phyloP scores from a whole-genome alignment of 805 yeast genomes.

The Sporopachydermia quercuum region DNA sequence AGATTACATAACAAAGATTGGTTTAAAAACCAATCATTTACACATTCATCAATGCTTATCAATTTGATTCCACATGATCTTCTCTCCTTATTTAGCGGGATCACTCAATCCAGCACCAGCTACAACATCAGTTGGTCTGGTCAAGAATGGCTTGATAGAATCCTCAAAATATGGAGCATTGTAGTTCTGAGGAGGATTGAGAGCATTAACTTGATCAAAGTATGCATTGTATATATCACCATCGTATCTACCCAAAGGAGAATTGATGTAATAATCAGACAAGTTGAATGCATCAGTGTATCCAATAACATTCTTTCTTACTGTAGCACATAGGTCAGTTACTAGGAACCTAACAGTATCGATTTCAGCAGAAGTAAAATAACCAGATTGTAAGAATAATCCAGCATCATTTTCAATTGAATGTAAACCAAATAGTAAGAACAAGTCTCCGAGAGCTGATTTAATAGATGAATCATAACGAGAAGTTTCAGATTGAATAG shows the following conservation, averaged over 20 bases:
- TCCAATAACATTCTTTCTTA: constrained; percentile 59
- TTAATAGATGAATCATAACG: constrained; percentile 26
- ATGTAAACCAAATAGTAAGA: constrained; percentile 47
- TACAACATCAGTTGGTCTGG: constrained; percentile 14
- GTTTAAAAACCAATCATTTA: no score
- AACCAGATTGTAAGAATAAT: constrained; percentile 49
- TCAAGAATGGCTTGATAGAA: constrained; percentile 20
- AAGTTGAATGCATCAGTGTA: constrained; percentile 75
- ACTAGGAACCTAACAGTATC: constrained; percentile 27
- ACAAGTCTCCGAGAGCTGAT: constrained; percentile 36
- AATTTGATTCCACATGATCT: no score
- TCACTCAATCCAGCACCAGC: constrained; percentile 2
- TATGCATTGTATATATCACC: constrained; percentile 79
- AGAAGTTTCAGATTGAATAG: constrained; percentile 13
- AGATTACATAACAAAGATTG: no score
- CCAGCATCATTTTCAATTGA: constrained; percentile 60
- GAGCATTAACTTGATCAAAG: constrained; percentile 44
- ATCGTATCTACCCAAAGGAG: constrained; percentile 66
- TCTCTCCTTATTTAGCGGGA: constrained; percentile 1
- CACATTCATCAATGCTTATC: no score
- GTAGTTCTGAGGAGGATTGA: constrained; percentile 23
- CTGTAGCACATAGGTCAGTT: constrained; percentile 28
- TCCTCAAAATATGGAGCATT: constrained; percentile 45
- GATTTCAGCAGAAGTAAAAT: constrained; percentile 35
- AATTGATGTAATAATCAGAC: constrained; percentile 66